Evolutionary conservation across 306 rosid species (phyloP).

Genomic region (Albizia julibrissin): DNA sequence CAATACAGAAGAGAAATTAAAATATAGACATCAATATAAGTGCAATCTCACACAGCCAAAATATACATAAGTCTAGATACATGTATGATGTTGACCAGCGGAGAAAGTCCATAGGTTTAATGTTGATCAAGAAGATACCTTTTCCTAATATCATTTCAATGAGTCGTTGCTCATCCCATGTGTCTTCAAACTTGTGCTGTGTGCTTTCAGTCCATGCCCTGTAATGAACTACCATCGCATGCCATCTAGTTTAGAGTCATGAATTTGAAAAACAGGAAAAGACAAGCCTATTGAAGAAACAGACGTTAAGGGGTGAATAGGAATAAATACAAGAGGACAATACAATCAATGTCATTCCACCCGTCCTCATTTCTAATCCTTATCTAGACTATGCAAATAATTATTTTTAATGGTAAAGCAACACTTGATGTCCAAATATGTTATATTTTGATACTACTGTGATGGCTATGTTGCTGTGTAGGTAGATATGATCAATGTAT

Average conservation of each 20-base stretch:
- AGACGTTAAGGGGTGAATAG: slow-evolving; percentile 2
- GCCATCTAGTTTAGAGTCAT: slow-evolving; percentile 27
- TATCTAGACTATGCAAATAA: neutral
- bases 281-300: slow-evolving; percentile 15
- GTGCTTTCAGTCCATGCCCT: slow-evolving; percentile 90
- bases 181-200: slow-evolving; percentile 90
- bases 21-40: neutral
- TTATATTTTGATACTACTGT: neutral
- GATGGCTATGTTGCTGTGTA: neutral
- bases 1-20: neutral
- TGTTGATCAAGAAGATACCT: slow-evolving; percentile 48
- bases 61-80: slow-evolving; percentile 3
- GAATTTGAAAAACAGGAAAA: slow-evolving; percentile 18
- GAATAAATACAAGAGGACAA: neutral
- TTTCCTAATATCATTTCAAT: slow-evolving; percentile 79
- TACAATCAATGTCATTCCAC: neutral
- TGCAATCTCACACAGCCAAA: slow-evolving; percentile 6
- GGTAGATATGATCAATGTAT: neutral
- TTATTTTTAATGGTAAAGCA: slow-evolving; percentile 4
- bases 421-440: slow-evolving; percentile 1
- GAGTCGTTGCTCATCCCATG: slow-evolving; percentile 88
- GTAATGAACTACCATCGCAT: slow-evolving; percentile 68
- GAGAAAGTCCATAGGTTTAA: neutral
- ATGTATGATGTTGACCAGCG: neutral
- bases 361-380: neutral